phyloP scores from a whole-genome alignment of 805 yeast species.

The Suhomyces faveliae region DNA sequence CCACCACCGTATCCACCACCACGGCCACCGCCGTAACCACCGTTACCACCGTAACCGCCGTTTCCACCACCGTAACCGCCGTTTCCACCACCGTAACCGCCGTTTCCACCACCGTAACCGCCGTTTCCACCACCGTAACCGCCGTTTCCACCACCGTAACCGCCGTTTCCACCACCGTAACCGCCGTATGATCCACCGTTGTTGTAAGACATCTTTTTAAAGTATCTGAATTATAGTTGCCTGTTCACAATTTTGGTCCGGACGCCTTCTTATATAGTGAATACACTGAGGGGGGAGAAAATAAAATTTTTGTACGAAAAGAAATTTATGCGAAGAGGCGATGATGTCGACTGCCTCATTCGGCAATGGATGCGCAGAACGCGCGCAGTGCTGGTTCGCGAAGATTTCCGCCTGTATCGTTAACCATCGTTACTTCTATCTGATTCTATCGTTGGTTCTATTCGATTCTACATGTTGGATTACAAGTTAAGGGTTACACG shows the following conservation, averaged over 20 bases:
- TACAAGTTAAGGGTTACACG: background rate
- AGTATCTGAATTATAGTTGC: background rate
- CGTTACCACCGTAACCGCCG: constrained; percentile 32
- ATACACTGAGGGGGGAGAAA: background rate
- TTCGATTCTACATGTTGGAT: no score
- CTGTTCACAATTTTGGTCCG: background rate
- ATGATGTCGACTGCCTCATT: constrained; percentile 8
- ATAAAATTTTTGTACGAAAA: constrained; percentile 5
- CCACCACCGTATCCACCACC: constrained; percentile 34
- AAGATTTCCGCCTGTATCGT: no score
- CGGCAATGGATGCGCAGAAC: constrained; percentile 6
- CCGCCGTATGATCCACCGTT: constrained; percentile 21
- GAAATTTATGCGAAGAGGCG: constrained; percentile 6
- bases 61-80: constrained; percentile 16
- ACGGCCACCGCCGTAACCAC: constrained; percentile 27
- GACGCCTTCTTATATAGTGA: constrained; percentile 4
- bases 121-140: constrained; percentile 30
- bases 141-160: constrained; percentile 22
- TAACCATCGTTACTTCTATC: no score
- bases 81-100: constrained; percentile 30
- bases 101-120: constrained; percentile 26
- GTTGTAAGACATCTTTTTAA: constrained; percentile 39
- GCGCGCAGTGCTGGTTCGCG: background rate
- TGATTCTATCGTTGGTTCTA: no score
- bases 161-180: constrained; percentile 36